Evolutionary conservation across 2,329 filamentous ascomycete genomes (phyloP).

Genomic region (Neonectria faginata): DNA sequence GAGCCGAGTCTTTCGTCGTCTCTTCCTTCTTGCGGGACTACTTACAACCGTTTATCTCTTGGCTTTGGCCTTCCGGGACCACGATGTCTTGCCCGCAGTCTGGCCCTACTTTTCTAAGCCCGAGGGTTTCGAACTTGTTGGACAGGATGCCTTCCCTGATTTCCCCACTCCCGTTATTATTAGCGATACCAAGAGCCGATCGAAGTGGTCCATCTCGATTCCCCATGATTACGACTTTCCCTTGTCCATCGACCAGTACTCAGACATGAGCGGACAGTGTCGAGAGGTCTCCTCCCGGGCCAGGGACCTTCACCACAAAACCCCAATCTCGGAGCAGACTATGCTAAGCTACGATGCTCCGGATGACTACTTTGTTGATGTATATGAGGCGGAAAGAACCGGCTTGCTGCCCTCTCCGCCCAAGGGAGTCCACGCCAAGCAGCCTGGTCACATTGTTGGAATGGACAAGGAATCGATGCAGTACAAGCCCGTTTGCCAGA

Average conservation of each 20-base stretch:
- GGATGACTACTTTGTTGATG: constrained; percentile 79
- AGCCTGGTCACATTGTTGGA: constrained; percentile 61
- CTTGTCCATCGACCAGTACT: constrained; percentile 72
- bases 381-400: constrained; percentile 74
- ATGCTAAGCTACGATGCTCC: constrained; percentile 67
- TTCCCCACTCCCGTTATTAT: constrained; percentile 80
- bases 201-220: constrained; percentile 86
- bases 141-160: constrained; percentile 73
- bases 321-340: constrained; percentile 56
- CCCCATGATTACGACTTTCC: constrained; percentile 76
- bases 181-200: constrained; percentile 70
- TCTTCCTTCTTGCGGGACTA: constrained; percentile 66
- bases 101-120: constrained; percentile 60
- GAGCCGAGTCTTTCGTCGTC: constrained; percentile 66
- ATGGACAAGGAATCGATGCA: constrained; percentile 57
- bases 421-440: constrained; percentile 53
- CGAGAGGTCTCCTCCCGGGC: constrained; percentile 72
- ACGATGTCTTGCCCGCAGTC: constrained; percentile 45
- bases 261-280: constrained; percentile 75
- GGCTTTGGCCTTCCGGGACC: constrained; percentile 44
- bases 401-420: constrained; percentile 67
- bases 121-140: constrained; percentile 73
- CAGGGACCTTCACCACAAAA: constrained; percentile 57
- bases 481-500: constrained; percentile 71
- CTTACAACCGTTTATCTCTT: constrained; percentile 64